phyloP scores from a whole-genome alignment of 345 rosid genomes.

The Moricandia moricandioides region DNA sequence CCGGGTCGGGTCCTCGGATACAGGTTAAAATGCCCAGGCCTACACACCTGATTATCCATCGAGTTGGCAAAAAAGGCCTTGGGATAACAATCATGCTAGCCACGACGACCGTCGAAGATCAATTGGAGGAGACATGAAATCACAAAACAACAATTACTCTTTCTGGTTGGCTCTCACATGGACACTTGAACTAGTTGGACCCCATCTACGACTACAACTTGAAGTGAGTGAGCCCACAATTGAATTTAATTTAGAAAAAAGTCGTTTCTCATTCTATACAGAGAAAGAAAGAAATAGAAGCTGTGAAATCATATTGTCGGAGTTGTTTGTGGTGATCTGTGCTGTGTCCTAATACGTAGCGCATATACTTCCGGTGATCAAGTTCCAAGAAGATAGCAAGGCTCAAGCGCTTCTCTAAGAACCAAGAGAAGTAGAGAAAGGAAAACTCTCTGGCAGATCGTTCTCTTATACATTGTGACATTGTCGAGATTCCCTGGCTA shows the following conservation, averaged over 20 bases:
- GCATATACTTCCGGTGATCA: conserved; percentile 70
- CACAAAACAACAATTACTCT: background rate
- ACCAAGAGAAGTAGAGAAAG: conserved; percentile 54
- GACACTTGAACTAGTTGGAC: background rate
- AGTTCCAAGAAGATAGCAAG: conserved; percentile 64
- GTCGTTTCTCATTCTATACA: background rate
- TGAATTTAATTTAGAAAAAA: background rate
- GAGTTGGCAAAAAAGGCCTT: background rate
- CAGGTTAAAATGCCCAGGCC: too few species aligned
- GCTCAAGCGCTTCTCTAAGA: conserved; percentile 52
- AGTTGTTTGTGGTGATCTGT: conserved; percentile 70
- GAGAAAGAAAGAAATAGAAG: background rate
- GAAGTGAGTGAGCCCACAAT: background rate
- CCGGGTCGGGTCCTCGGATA: too few species aligned
- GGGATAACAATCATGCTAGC: background rate
- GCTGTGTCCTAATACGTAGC: conserved; percentile 63
- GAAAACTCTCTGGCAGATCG: conserved; percentile 52
- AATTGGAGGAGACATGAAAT: background rate
- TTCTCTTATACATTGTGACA: too few species aligned
- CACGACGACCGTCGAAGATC: conserved; percentile 1
- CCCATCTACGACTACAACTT: background rate
- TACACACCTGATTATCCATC: background rate
- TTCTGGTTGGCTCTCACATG: background rate
- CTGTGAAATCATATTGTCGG: conserved; percentile 37
- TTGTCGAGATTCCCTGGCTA: too few species aligned